A percentile compares a stretch with the other conserved stretches of the same genome.
These are phyloP conservation scores for Nitzschia sp. DNA, from an alignment of 108 stramenopile species.

Conservation along the genomic window DNA sequence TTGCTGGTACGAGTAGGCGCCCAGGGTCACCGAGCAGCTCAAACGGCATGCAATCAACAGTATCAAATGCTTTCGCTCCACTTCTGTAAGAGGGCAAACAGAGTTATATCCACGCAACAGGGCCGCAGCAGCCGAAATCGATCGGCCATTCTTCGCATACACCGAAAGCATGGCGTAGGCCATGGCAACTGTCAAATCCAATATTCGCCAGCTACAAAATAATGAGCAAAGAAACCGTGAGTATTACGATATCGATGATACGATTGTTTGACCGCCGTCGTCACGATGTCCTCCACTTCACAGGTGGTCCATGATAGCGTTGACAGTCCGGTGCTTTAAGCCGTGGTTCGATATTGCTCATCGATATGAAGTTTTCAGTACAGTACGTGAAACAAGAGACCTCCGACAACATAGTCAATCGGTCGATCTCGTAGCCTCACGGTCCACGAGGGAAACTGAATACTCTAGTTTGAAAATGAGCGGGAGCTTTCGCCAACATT, in stretches of 20 bases:
- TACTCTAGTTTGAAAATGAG: constrained; percentile 80
- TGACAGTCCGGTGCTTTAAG: constrained; percentile 92
- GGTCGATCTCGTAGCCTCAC: constrained; percentile 63
- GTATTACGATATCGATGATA: no score
- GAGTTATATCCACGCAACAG: constrained; percentile 74
- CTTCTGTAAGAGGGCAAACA: constrained; percentile 57
- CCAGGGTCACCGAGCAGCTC: constrained; percentile 78
- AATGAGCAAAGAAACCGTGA: constrained; percentile 12
- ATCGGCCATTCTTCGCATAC: constrained; percentile 65
- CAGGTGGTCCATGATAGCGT: constrained; percentile 85
- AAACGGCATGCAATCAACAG: constrained; percentile 76
- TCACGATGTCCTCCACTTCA: constrained; percentile 64
- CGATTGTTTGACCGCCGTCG: constrained; percentile 85
- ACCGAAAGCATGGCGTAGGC: constrained; percentile 82
- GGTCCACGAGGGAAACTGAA: constrained; percentile 40
- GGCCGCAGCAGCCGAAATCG: constrained; percentile 79
- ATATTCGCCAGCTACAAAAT: constrained; percentile 73
- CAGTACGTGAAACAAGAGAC: constrained; percentile 48
- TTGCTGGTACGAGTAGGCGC: constrained; percentile 77
- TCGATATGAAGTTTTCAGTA: constrained; percentile 85
- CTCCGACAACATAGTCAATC: constrained; percentile 89
- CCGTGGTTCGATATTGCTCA: constrained; percentile 87
- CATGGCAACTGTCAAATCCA: constrained; percentile 84
- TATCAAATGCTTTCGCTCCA: constrained; percentile 73
- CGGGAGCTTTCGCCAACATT: constrained; percentile 14